phyloP scores from a whole-genome alignment of 2,329 filamentous ascomycete species.

The Penicillium italicum region DNA sequence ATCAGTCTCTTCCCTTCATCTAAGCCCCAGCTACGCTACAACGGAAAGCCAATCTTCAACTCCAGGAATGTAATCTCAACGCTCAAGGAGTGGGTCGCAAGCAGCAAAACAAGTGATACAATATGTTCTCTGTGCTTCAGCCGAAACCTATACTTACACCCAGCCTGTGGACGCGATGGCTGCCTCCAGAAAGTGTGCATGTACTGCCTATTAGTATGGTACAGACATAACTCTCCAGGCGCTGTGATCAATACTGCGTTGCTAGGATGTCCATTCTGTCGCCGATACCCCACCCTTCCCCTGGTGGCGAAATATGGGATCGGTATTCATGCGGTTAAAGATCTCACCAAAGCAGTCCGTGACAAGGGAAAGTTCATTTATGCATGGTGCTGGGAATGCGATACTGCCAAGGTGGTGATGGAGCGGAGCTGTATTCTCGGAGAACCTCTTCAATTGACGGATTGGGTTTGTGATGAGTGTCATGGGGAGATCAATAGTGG shows the following conservation, averaged over 20 bases:
- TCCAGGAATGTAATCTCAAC: not conserved
- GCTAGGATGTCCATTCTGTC: not conserved
- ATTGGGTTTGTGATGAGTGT: constrained; percentile 47
- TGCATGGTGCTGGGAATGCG: constrained; percentile 48
- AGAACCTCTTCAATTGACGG: constrained; percentile 34
- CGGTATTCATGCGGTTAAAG: constrained; percentile 37
- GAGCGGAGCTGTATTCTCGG: constrained; percentile 47
- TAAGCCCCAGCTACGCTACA: not conserved
- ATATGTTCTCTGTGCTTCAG: not conserved
- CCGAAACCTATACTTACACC: not conserved
- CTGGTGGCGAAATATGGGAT: constrained; percentile 28
- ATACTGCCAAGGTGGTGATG: constrained; percentile 41
- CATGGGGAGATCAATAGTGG: not conserved
- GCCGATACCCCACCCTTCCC: not conserved
- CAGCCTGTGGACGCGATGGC: not conserved
- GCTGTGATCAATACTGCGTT: not conserved
- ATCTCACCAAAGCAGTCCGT: constrained; percentile 40
- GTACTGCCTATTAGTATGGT: not conserved
- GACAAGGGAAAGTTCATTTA: constrained; percentile 48
- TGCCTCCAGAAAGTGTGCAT: not conserved
- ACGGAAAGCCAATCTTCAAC: not conserved
- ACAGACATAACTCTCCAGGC: not conserved
- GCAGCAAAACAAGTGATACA: not conserved
- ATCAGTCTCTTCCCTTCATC: not conserved
- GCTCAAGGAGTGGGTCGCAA: not conserved